Conservation (phyloP, 2,329 filamentous ascomycete genomes). For the Aaosphaeria pasadenensis region DNA sequence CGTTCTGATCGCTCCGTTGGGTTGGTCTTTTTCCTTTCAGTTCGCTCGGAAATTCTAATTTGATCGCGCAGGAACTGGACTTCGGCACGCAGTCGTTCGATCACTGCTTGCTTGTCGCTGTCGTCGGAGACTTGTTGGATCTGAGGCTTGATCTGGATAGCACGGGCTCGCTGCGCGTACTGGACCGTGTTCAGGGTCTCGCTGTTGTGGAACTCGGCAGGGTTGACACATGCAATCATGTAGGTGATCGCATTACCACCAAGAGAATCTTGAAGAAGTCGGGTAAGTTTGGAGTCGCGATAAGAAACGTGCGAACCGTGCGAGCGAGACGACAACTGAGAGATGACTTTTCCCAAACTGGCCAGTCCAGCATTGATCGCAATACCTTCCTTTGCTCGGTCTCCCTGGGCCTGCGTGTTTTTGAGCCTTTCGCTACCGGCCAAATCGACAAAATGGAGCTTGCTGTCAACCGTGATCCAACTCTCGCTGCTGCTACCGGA, state of each 20-base stretch:
- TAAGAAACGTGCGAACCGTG: conserved; percentile 92
- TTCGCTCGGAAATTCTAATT: conserved; percentile 76
- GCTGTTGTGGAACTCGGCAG: conserved; percentile 93
- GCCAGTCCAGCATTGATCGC: conserved; percentile 97
- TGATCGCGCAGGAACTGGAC: conserved; percentile 92
- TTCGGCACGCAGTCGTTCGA: conserved; percentile 90
- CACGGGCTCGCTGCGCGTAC: conserved; percentile 91
- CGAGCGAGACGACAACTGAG: conserved; percentile 88
- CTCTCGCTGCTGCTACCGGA: conserved; percentile 54
- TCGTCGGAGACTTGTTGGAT: conserved; percentile 90
- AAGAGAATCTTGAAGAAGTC: conserved; percentile 90
- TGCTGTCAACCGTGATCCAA: conserved; percentile 89
- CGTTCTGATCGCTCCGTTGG: conserved; percentile 73
- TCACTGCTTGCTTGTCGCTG: conserved; percentile 87
- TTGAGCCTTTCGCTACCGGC: conserved; percentile 95
- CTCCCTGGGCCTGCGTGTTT: conserved; percentile 93
- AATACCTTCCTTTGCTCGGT: conserved; percentile 92
- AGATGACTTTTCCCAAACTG: conserved; percentile 95
- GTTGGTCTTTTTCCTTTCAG: conserved; percentile 54
- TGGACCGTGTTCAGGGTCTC: conserved; percentile 96
- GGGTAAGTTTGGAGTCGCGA: conserved; percentile 94
- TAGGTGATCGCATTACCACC: conserved; percentile 98
- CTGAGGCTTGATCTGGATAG: conserved; percentile 94
- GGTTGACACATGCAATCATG: conserved; percentile 98
- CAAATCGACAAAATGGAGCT: conserved; percentile 96